These are phyloP conservation scores for Kazachstania taianensis DNA, from an alignment of 805 yeast genomes.

Conservation along the genomic window DNA sequence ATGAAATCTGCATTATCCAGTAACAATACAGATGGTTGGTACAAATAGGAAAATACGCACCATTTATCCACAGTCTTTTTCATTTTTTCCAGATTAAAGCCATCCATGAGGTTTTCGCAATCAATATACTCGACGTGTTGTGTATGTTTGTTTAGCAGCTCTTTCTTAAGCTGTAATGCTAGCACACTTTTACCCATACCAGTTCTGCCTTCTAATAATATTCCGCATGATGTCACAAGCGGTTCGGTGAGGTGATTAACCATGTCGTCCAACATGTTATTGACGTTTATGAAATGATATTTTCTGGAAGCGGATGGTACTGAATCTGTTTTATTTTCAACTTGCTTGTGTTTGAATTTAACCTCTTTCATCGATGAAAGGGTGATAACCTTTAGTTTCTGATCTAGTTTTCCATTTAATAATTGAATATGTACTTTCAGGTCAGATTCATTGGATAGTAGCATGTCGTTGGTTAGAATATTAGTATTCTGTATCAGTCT, in stretches of 20 bases:
- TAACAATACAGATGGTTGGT: constrained; percentile 62
- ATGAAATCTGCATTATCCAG: constrained; percentile 72
- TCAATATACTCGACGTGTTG: constrained; percentile 38
- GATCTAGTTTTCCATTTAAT: neutral
- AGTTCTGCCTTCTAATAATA: constrained; percentile 57
- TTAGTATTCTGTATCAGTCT: neutral
- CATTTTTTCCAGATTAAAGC: constrained; percentile 28
- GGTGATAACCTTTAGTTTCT: neutral
- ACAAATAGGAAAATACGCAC: constrained; percentile 51
- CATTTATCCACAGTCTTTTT: constrained; percentile 35
- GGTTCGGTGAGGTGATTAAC: constrained; percentile 12
- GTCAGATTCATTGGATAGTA: neutral
- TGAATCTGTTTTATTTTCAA: neutral
- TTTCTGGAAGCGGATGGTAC: too few species aligned
- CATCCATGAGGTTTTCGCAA: constrained; percentile 39
- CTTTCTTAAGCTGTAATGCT: constrained; percentile 32
- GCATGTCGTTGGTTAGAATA: constrained; percentile 1
- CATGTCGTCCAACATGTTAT: constrained; percentile 4
- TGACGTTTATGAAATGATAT: neutral
- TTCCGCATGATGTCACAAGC: constrained; percentile 32
- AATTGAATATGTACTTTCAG: neutral
- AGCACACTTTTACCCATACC: constrained; percentile 76
- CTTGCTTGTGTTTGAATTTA: neutral
- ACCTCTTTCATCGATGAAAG: neutral
- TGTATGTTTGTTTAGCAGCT: constrained; percentile 12